Evolutionary conservation across 768 basidiomycete genomes (phyloP), one percentile per base, ranked within the genome.

Genomic region (Boletus huronensis): DNA sequence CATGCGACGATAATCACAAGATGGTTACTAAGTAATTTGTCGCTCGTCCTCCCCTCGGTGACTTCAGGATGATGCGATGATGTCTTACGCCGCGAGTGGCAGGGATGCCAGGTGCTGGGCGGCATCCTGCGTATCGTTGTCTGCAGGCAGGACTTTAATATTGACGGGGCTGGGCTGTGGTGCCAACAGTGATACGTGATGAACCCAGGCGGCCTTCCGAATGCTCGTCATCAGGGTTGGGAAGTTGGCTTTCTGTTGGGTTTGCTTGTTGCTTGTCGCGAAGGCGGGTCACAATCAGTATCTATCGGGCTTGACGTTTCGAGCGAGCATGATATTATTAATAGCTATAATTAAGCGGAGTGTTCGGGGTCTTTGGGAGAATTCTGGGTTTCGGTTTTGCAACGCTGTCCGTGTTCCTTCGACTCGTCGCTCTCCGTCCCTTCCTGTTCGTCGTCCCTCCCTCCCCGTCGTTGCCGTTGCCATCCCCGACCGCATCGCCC

Each of bases 301-400:
- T 17, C 25, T 43, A 25, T 43, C 41, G 25, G 14, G 14, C 6
- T 14, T 34, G 4, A 25, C 23, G 32, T 34, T 34, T 32, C 6
- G 41, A 17, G 41, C 25, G 3, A 25, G 8, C 14, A 13, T 28
- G 39, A 42, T 60, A 65, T 53, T 70, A n/a, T n/a, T n/a, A n/a
- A n/a, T n/a, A n/a, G n/a, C n/a, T n/a, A n/a, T n/a, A 70, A 32
- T n/a, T 65, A 58, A 70, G 13, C 2, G 1, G 14, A 9, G 60
- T 72, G 10, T 32, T 7, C 41, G 58, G 65, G 61, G 70, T 72
- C 69, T 67, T 70, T 69, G 70, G 34, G 70, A 72, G 68, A 70
- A 66, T 66, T 63, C 60, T 54, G 65, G 52, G 63, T 67, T 65
- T 70, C 58, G 53, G 57, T 68, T 70, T 63, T 72, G 68, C 69